Evolutionary conservation across 768 basidiomycete species (phyloP).

Genomic region (Cystobasidium ongulense): DNA sequence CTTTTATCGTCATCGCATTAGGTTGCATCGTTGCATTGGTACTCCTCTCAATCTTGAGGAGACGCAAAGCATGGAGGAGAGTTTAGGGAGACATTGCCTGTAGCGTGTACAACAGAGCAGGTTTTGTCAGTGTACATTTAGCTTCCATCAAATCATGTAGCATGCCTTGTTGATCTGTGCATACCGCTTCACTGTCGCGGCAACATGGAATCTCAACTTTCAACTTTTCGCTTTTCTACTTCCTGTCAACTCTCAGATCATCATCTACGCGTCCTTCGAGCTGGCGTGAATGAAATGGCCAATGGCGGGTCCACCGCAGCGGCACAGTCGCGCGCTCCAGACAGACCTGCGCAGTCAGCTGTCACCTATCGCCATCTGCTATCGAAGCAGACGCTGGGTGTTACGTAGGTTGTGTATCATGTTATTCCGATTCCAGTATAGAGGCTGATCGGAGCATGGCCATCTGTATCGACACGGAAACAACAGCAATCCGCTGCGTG

Average conservation of each 20-base stretch:
- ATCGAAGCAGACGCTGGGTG: slow-evolving; percentile 57
- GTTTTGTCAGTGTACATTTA: too few species aligned
- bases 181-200: too few species aligned
- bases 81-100: neutral
- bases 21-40: slow-evolving; percentile 4
- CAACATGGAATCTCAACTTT: neutral
- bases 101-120: neutral
- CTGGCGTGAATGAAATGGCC: neutral
- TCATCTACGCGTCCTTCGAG: neutral
- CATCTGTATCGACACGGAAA: neutral
- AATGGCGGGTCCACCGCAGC: neutral
- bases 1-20: neutral
- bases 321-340: neutral
- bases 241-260: neutral
- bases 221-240: neutral
- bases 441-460: neutral
- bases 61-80: slow-evolving; percentile 3
- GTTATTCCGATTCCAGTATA: neutral
- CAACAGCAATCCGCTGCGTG: slow-evolving; percentile 62
- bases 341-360: slow-evolving; percentile 12
- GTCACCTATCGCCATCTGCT: slow-evolving; percentile 75
- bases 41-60: neutral
- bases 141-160: too few species aligned
- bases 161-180: too few species aligned
- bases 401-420: slow-evolving; percentile 46